phyloP scores from a whole-genome alignment of 441 rosid genomes.

The Populus hybrid region DNA sequence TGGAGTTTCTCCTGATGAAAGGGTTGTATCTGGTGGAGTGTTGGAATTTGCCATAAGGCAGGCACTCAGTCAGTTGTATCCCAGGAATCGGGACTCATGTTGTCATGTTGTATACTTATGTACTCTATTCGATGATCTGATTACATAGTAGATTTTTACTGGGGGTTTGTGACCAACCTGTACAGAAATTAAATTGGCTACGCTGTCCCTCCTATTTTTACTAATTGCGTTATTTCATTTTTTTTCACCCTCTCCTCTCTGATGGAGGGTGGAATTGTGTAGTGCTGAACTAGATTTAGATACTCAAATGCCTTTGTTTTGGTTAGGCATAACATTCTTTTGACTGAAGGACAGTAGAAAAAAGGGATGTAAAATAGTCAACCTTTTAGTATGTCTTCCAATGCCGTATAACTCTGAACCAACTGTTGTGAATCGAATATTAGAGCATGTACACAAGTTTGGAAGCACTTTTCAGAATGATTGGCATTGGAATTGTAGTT shows the following conservation, averaged over 20 bases:
- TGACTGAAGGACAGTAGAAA: background rate
- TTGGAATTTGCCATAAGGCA: conserved; percentile 16
- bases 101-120: conserved; percentile 32
- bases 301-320: background rate
- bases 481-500: background rate
- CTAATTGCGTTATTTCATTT: background rate
- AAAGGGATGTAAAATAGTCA: background rate
- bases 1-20: background rate
- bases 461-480: background rate
- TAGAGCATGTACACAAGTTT: background rate
- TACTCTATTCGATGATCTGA: conserved; percentile 16
- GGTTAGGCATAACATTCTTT: background rate
- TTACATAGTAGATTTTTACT: conserved; percentile 4
- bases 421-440: background rate
- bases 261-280: background rate
- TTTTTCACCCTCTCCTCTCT: background rate
- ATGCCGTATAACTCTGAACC: background rate
- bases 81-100: conserved; percentile 7
- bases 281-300: conserved; percentile 11
- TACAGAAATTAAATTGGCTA: conserved; percentile 31
- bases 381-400: background rate
- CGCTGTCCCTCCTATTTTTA: conserved; percentile 9
- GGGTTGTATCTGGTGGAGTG: conserved; percentile 11
- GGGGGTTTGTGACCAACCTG: conserved; percentile 32
- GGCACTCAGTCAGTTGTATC: conserved; percentile 9